A percentile compares a stretch with the other conserved stretches of the same genome.
Conservation (phyloP, 2,329 filamentous ascomycete genomes). For the Diplodia seriata region DNA sequence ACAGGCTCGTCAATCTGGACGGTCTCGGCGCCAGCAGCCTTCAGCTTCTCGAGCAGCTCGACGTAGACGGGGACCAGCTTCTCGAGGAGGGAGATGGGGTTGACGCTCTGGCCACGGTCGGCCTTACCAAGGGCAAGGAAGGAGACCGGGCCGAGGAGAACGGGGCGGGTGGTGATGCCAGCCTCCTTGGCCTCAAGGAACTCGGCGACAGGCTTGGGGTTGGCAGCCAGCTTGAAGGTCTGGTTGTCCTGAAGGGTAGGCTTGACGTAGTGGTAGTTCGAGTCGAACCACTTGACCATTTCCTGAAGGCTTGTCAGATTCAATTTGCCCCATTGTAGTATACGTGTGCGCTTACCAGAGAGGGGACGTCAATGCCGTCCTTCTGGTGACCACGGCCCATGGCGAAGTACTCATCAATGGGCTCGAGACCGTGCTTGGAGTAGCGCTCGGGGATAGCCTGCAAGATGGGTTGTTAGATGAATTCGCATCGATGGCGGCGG, state of each 20-base stretch:
- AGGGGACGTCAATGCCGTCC: constrained; percentile 89
- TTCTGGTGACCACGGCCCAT: constrained; percentile 99
- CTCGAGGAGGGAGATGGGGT: constrained; percentile 91
- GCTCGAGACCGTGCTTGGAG: constrained; percentile 84
- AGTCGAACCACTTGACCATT: constrained; percentile 99
- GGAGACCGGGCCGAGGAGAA: constrained; percentile 93
- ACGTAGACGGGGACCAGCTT: constrained; percentile 95
- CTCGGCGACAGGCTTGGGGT: constrained; percentile 92
- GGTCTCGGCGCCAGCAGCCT: constrained; percentile 92
- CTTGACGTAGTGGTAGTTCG: constrained; percentile 99
- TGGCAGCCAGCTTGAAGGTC: constrained; percentile 85
- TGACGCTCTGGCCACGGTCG: constrained; percentile 90
- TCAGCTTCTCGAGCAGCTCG: constrained; percentile 90
- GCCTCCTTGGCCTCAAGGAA: constrained; percentile 98
- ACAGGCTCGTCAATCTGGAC: constrained; percentile 99
- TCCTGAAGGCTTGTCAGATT: constrained; percentile 61
- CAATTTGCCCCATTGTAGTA: not conserved
- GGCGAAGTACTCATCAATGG: constrained; percentile 97
- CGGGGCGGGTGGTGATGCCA: constrained; percentile 89
- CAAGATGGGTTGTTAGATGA: constrained; percentile 37
- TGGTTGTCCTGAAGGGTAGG: constrained; percentile 97
- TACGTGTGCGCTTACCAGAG: constrained; percentile 61
- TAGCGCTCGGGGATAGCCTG: constrained; percentile 93
- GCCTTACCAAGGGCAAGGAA: constrained; percentile 98
- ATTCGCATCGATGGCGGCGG: constrained; percentile 22